phyloP scores from a whole-genome alignment of 306 rosid species.

The Styphnolobium japonicum region DNA sequence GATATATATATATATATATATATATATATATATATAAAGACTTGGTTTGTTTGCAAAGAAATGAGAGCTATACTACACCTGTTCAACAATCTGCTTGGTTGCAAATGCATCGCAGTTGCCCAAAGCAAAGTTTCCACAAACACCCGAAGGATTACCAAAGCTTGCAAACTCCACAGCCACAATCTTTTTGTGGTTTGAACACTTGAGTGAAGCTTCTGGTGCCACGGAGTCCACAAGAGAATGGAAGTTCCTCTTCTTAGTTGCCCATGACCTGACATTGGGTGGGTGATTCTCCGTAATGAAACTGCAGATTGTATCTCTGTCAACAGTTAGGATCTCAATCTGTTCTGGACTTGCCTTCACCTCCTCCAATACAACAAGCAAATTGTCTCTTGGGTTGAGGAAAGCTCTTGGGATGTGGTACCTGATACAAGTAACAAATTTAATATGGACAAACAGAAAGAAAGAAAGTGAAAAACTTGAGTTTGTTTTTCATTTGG shows the following conservation, averaged over 20 bases:
- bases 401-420: slow-evolving; percentile 79
- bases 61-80: slow-evolving; percentile 10
- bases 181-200: slow-evolving; percentile 47
- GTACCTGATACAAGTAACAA: slow-evolving; percentile 38
- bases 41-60: too few relatives aligned
- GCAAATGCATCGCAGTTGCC: slow-evolving; percentile 49
- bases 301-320: slow-evolving; percentile 72
- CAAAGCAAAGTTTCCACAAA: slow-evolving; percentile 41
- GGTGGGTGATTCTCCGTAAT: slow-evolving; percentile 52
- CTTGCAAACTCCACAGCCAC: slow-evolving; percentile 62
- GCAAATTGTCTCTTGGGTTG: slow-evolving; percentile 46
- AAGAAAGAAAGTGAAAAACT: background rate
- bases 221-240: background rate
- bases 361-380: slow-evolving; percentile 79
- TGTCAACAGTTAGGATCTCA: slow-evolving; percentile 54
- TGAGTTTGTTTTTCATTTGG: background rate
- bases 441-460: too few relatives aligned
- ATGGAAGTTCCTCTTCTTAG: slow-evolving; percentile 30
- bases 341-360: slow-evolving; percentile 30
- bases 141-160: slow-evolving; percentile 68
- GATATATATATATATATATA: background rate
- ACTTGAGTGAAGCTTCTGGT: slow-evolving; percentile 45
- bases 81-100: slow-evolving; percentile 39
- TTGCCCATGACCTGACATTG: slow-evolving; percentile 55
- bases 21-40: too few relatives aligned